These are phyloP conservation scores for Phytophthora quininea DNA, from an alignment of 352 stramenopile species.

Conservation along the genomic window DNA sequence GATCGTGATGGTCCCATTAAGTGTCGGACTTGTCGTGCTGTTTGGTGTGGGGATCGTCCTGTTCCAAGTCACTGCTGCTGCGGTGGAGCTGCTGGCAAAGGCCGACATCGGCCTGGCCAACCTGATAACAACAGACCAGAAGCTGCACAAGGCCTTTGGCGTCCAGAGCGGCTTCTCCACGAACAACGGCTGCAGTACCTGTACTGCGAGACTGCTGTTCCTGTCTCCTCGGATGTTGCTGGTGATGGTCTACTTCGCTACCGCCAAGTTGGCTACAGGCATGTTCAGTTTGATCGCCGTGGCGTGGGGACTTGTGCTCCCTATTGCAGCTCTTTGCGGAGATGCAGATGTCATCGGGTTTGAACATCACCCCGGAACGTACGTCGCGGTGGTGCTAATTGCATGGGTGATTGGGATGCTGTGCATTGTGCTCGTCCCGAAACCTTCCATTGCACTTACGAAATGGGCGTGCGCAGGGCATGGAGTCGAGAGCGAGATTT, in stretches of 20 bases:
- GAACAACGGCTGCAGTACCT: constrained; percentile 22
- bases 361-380: constrained; percentile 19
- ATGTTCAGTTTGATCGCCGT: constrained; percentile 38
- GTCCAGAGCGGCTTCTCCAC: constrained; percentile 35
- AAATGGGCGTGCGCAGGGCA: constrained; percentile 22
- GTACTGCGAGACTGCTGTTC: constrained; percentile 23
- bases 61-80: constrained; percentile 35
- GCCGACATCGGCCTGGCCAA: constrained; percentile 35
- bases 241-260: constrained; percentile 52
- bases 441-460: constrained; percentile 20
- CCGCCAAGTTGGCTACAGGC: constrained; percentile 48
- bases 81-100: constrained; percentile 24
- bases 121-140: constrained; percentile 16
- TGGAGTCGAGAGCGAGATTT: constrained; percentile 4
- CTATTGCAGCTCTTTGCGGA: constrained; percentile 40
- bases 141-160: constrained; percentile 23
- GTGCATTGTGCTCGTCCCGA: constrained; percentile 19
- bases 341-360: constrained; percentile 20
- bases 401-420: constrained; percentile 15
- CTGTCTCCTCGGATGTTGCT: constrained; percentile 34
- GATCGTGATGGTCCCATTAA: constrained; percentile 31
- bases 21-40: constrained; percentile 31
- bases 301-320: constrained; percentile 30
- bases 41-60: constrained; percentile 30
- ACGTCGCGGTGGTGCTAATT: constrained; percentile 15